Evolutionary conservation across 805 yeast genomes (phyloP), one percentile per base, ranked within the genome.

Genomic region (Saturnispora saitoi): DNA sequence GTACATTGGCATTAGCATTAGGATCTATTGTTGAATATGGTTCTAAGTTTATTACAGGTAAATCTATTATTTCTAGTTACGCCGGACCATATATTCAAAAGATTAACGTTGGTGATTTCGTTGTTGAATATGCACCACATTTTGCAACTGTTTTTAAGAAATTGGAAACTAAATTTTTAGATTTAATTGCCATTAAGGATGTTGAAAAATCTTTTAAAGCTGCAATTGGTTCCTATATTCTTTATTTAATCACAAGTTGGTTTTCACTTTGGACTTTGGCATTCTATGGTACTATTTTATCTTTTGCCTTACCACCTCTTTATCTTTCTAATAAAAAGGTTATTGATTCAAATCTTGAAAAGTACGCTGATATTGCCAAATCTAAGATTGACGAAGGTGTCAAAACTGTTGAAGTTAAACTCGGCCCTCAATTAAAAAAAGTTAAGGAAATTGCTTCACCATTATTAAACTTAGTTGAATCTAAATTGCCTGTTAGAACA

Each of bases 1-100:
- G 79, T 48, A 79, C 80, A 63, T 66, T 80, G 53, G 79, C 75
- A 26, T 72, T 89, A 53, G 50, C 58, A 24, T 60, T 76, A 28
- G 75, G 91, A 44, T 93, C 89, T 46, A 72, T 77, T 49, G 85
- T 82, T 48, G 97, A 90, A 71, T 85, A 81, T 61, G 72, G 74
- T 49, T 84, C 95, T 53, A 83, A 83, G 62, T 58, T 79, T 39
- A 67, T 83, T 56, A 75, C 86, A 44, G 96, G 96, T 55, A 71
- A 74, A 61, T 96, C 97, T 17, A 73, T 90, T 54, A 82, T 91
- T 52, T 76, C 89, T 52, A 78, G 81, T 58, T 80, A 84, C 73
- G 81, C 76, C 64, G 88, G 93, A 48, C 87, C 93, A 48, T n/a
- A 32, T 11, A 70, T 77, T n/a, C 61, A 67, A 42, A 59, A 61